Evolutionary conservation across 2,329 filamentous ascomycete genomes (phyloP), one percentile per base, ranked within the genome.

Genomic region (Hypoxylon sp.): DNA sequence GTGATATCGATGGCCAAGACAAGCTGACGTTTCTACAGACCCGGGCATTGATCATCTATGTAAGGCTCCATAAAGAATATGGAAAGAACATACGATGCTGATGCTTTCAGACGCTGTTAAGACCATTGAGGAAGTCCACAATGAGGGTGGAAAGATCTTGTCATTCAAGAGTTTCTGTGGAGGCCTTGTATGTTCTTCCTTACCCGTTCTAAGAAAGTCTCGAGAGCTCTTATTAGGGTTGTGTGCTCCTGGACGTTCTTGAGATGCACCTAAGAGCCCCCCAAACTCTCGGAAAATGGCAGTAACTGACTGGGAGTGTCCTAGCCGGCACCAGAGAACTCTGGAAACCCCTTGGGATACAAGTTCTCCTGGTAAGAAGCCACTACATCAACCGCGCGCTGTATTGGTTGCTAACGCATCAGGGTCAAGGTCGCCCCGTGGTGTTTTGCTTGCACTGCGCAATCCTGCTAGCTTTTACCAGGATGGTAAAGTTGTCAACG

Each of bases 321-420:
- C 32, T 36, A 36, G 9, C 62, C 56, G 13, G 38, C 63, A 73
- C 87, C 82, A 50, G 92, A 96, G 82, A 83, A 84, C 81, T 95
- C 92, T 6, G 91, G 91, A 81, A 98, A 98, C 85, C 94, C 94
- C 28, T 86, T 97, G 14, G 94, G 94, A 51, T 97, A 97, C 88
- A 97, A 97, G 82, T 96, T 97, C 86, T 93, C 90, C 5, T 91
- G 89, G 82, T 48, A 48, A 48, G 45, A 28, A 28, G 14, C 11
- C 3, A 17, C 17, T 4, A 10, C 45, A 28, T 17, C 45, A 6
- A 9, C n/a, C 23, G 23, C 23, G 19, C 19, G 21, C 17, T 46
- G 10, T 46, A 5, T 46, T 25, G 23, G 19, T 23, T 23, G 43
- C 19, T 46, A 46, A 46, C 11, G 13, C 32, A 2, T 36, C 32